These are phyloP conservation scores for Pseudopediastrum boryanum DNA, from an alignment of 139 green algal genomes.

Conservation along the genomic window DNA sequence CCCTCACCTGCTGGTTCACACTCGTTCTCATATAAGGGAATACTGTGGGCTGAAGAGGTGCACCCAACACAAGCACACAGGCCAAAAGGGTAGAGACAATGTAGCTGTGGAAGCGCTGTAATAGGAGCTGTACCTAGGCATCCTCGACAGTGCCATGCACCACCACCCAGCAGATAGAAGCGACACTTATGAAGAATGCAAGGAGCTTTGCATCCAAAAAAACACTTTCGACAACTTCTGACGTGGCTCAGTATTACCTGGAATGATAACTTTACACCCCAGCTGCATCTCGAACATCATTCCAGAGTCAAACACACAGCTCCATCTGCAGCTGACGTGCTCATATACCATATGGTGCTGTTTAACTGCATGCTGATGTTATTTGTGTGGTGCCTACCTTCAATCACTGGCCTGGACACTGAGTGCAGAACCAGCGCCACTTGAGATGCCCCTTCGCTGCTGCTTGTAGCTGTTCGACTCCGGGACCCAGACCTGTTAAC, in stretches of 20 bases:
- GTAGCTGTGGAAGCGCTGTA: background rate
- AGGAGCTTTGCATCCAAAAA: background rate
- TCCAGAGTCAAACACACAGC: no score
- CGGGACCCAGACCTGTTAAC: no score
- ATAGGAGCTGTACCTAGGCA: background rate
- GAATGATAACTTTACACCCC: background rate
- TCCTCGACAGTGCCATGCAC: background rate
- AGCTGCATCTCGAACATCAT: background rate
- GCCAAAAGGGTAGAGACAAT: background rate
- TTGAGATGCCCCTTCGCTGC: background rate
- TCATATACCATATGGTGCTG: no score
- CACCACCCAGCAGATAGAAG: background rate
- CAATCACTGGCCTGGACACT: constrained; percentile 19
- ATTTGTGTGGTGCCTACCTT: constrained; percentile 1
- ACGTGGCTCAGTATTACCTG: background rate
- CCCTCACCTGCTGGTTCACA: background rate
- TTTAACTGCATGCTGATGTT: no score
- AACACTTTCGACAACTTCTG: background rate
- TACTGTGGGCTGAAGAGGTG: background rate
- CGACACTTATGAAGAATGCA: background rate
- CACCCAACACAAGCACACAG: background rate
- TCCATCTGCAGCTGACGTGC: no score
- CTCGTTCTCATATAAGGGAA: background rate
- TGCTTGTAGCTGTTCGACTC: constrained; percentile 11
- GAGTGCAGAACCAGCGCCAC: background rate